phyloP scores from a whole-genome alignment of 2,329 filamentous ascomycete species.

The Calonectria ilicicola region DNA sequence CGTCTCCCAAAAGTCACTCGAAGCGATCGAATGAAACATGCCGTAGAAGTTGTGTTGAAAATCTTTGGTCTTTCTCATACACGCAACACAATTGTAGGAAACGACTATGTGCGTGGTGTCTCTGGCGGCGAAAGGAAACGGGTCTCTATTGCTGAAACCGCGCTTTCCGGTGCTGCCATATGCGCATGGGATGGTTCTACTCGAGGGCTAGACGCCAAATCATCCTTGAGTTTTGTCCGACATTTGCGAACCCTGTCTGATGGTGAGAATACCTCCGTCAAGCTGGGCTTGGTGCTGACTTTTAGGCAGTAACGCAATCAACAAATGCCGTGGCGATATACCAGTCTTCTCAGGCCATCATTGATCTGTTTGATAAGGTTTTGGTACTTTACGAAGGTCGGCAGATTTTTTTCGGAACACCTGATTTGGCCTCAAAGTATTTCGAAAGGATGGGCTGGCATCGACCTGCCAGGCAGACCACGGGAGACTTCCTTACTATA shows the following conservation, averaged over 20 bases:
- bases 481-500: conserved; percentile 12
- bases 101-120: conserved; percentile 18
- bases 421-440: background rate
- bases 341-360: conserved; percentile 8
- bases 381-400: conserved; percentile 14
- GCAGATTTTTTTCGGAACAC: conserved; percentile 15
- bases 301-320: conserved; percentile 6
- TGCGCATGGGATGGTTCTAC: conserved; percentile 16
- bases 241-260: conserved; percentile 35
- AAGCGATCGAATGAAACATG: background rate
- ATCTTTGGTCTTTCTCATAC: conserved; percentile 17
- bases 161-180: conserved; percentile 10
- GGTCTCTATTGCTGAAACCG: conserved; percentile 17
- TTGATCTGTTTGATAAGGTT: conserved; percentile 18
- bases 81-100: conserved; percentile 9
- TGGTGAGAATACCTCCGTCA: conserved; percentile 4
- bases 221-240: conserved; percentile 61
- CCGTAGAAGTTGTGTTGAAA: conserved; percentile 18
- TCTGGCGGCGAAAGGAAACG: conserved; percentile 18
- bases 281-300: too few species aligned
- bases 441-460: conserved; percentile 17
- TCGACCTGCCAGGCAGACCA: conserved; percentile 5
- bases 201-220: conserved; percentile 43
- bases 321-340: conserved; percentile 23
- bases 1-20: background rate